A percentile compares a stretch with the other conserved stretches of the same genome.
phyloP scores from a whole-genome alignment of 2,329 filamentous ascomycete genomes.

The Penicillium sp. region DNA sequence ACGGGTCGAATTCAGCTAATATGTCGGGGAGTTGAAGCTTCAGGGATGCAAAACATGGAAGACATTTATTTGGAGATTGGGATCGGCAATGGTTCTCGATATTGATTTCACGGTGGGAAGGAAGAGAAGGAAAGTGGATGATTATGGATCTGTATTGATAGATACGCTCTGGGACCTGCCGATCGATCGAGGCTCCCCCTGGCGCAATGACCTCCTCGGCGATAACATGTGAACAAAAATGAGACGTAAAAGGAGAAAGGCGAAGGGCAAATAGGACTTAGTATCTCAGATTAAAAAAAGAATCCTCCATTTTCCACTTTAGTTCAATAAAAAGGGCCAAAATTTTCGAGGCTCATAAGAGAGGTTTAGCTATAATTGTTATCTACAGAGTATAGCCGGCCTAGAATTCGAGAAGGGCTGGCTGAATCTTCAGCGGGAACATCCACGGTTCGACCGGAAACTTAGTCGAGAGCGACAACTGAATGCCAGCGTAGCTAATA shows the following conservation, averaged over 20 bases:
- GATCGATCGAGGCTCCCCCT: neutral
- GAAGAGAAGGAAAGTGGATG: neutral
- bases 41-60: neutral
- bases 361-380: neutral
- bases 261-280: neutral
- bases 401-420: neutral
- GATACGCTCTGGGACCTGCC: neutral
- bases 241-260: neutral
- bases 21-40: neutral
- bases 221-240: constrained; percentile 3
- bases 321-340: neutral
- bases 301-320: neutral
- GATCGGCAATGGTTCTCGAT: constrained; percentile 9
- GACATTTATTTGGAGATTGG: constrained; percentile 17
- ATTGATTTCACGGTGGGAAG: neutral
- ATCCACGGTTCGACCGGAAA: neutral
- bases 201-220: neutral
- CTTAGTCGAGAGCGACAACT: neutral
- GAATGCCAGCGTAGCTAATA: neutral
- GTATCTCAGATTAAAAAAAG: neutral
- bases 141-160: neutral
- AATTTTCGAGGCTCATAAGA: neutral
- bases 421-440: neutral
- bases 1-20: no score
- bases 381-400: neutral